Evolutionary conservation across 768 basidiomycete genomes (phyloP), one percentile per base, ranked within the genome.

Genomic region (Lactarius sanguifluus): DNA sequence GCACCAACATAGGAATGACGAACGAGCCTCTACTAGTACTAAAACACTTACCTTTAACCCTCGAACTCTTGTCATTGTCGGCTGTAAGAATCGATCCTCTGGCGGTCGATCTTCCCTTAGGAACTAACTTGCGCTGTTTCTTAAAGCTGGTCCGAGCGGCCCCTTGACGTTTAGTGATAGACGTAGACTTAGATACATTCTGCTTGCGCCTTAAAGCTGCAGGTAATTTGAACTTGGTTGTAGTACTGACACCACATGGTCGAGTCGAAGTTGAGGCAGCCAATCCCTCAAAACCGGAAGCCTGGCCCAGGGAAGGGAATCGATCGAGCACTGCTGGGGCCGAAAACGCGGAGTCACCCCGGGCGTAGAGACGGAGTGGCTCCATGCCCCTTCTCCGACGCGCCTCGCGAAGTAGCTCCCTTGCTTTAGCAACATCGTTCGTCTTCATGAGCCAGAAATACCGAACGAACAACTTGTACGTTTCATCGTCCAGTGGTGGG

Each of bases 391-490:
- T 54, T 36, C 20, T 58, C 64, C 20, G 72, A 65, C 66, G 70
- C 66, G 6, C 23, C 13, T 8, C 62, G 28, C 18, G 62, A 57
- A 57, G 66, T 50, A 45, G 60, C n/a, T 25, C 18, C 12, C 20
- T 59, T 68, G 40, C 62, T 55, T n/a, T 61, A 18, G 2, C 18
- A 18, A 25, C 47, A 6, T 57, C 25, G 0, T 57, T 38, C 30
- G 10, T 25, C 23, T 68, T 57, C 28, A 72, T 57, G 18, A 59
- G 18, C 75, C 75, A 76, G 62, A 71, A 75, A 61, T 73, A 74
- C 36, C 61, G 63, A 50, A 75, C 67, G 66, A 76, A 76, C 12
- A 72, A n/a, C 28, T 68, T 41, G 50, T 64, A 50, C 5, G 59
- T 36, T 8, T 64, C 45, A 1, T 65, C 30, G 28, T 56, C 25